phyloP scores from a whole-genome alignment of 768 basidiomycete species.

The Lentinula raphanica region DNA sequence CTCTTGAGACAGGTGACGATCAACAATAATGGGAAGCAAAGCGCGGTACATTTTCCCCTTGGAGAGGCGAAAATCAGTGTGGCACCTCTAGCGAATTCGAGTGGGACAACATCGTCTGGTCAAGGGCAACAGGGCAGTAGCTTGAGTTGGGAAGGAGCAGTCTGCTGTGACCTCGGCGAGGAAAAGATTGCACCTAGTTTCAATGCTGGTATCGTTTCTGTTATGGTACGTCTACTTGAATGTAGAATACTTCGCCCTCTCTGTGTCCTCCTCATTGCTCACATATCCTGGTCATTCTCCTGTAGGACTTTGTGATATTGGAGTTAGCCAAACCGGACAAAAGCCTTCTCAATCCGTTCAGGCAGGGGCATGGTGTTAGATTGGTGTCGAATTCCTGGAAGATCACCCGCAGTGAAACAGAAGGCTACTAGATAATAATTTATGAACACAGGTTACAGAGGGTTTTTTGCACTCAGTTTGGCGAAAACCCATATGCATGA shows the following conservation, averaged over 20 bases:
- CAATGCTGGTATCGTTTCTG: background rate
- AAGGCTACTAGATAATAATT: too few relatives aligned
- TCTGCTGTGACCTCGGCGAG: background rate
- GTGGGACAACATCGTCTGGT: background rate
- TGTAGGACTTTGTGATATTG: conserved; percentile 4
- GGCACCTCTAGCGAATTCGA: background rate
- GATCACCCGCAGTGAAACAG: too few relatives aligned
- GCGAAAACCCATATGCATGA: too few relatives aligned
- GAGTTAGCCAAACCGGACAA: background rate
- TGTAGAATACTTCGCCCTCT: too few relatives aligned
- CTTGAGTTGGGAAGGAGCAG: conserved; percentile 3
- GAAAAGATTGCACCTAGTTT: background rate
- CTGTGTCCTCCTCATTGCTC: background rate
- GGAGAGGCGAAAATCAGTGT: background rate
- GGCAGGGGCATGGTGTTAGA: conserved; percentile 3
- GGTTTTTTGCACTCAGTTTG: too few relatives aligned
- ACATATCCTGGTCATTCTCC: background rate
- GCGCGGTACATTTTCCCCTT: background rate
- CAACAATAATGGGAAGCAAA: background rate
- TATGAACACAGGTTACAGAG: too few relatives aligned
- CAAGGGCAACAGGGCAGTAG: background rate
- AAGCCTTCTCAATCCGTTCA: background rate
- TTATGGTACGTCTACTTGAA: background rate
- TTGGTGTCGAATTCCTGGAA: conserved; percentile 3
- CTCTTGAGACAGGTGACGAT: conserved; percentile 1